Evolutionary conservation across 1,139 yeast genomes (phyloP).

Genomic region (Diutina pseudorugosa): DNA sequence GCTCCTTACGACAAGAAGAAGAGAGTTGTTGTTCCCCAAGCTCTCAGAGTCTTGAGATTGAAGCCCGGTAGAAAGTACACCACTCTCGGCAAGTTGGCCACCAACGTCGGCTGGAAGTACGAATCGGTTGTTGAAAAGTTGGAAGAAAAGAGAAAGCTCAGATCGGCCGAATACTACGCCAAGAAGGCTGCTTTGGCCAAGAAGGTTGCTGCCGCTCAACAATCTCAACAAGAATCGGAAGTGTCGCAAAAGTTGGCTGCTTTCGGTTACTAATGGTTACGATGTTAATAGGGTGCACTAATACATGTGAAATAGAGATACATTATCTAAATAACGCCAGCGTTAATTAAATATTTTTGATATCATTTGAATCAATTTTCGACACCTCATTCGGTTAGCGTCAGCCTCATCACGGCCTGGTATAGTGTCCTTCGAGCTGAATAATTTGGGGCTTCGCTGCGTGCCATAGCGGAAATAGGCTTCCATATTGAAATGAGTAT

Average conservation of each 20-base stretch:
- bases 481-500: conserved; percentile 1
- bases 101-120: conserved; percentile 99
- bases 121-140: conserved; percentile 94
- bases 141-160: conserved; percentile 99
- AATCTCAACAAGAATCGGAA: conserved; percentile 66
- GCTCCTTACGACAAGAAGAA: conserved; percentile 99
- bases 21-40: conserved; percentile 99
- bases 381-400: neutral
- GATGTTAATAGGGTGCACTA: conserved; percentile 2
- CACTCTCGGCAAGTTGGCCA: conserved; percentile 91
- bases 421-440: neutral
- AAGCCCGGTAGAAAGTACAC: conserved; percentile 99
- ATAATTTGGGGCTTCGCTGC: neutral
- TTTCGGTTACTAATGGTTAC: conserved; percentile 53
- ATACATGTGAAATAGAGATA: conserved; percentile 2
- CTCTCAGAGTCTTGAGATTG: conserved; percentile 97
- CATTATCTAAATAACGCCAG: neutral
- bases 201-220: conserved; percentile 80
- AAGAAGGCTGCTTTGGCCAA: conserved; percentile 94
- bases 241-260: conserved; percentile 67
- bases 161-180: conserved; percentile 98
- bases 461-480: neutral
- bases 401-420: neutral
- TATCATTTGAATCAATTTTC: neutral
- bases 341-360: neutral